Base-by-base conservation (phyloP, 176 grass and related monocot genomes). In the Avena atlantica region DNA sequence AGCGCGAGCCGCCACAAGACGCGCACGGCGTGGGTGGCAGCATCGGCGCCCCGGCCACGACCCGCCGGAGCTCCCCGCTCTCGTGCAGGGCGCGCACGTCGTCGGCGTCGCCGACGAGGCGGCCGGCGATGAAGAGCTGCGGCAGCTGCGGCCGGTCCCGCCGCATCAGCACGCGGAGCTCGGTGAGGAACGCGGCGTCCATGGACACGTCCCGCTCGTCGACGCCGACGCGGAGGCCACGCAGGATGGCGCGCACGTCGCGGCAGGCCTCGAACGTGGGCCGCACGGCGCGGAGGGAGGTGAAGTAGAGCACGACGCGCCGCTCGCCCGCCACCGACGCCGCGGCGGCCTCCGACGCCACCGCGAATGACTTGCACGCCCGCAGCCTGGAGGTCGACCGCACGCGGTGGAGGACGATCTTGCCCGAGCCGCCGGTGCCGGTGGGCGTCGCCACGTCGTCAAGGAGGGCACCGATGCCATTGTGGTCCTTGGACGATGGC, bases 191-290 rank as follows among this genome's bases (percentile, higher is more conserved):
- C 5, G 79, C 87, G 9, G 93, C 60, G 87, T 98, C 91, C 95
- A 93, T 93, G 86, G 93, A 98, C 57, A 95, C 90, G 68, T 98
- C 95, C 12, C 95, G 89, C 89, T 98, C 95, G 87, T 98, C 95
- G 47, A 98, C 84, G 66, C 87, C 86, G 76, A 98, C 91, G 86
- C 91, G 91, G 75, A 95, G 83, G 59, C 93, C 91, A 0, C 88
- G 87, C 66, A 98, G 86, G 75, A 98, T 90, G 57, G 89, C 83
- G 25, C 88, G 86, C 59, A 98, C 95, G 58, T 67, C 51, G 66
- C 65, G 87, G 83, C 93, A 93, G 82, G 90, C 93, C 83, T 95
- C 89, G 87, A 88, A 95, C 69, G 95, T 98, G 50, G 67, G 6
- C 44, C 93, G 93, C 63, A 98, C 88, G 19, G 91, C 93, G 12